Conservation (phyloP, 2,329 filamentous ascomycete genomes). For the Colletotrichum sp. region DNA sequence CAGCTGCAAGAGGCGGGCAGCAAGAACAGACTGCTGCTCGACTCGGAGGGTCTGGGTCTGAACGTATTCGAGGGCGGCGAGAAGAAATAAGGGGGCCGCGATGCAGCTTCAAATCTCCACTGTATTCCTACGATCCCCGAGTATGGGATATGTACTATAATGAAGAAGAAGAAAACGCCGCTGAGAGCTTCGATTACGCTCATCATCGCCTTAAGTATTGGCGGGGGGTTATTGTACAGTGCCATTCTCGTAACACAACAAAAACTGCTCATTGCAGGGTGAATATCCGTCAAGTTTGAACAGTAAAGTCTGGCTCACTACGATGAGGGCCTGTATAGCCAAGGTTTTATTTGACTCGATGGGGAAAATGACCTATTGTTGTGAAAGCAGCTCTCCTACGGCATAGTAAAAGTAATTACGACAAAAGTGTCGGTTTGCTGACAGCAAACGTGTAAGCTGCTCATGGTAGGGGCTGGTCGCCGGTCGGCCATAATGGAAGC, state of each 20-base stretch:
- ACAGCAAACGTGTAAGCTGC: neutral
- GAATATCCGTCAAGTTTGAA: neutral
- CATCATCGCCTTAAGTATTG: neutral
- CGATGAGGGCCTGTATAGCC: neutral
- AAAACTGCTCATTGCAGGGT: neutral
- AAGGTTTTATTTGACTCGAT: neutral
- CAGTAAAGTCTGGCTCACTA: neutral
- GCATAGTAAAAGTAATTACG: neutral
- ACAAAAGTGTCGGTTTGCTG: neutral
- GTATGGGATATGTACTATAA: slow-evolving; percentile 17
- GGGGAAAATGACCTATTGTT: neutral
- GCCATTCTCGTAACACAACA: neutral
- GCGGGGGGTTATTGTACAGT: neutral
- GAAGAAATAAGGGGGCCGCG: slow-evolving; percentile 45
- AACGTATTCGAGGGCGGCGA: slow-evolving; percentile 73
- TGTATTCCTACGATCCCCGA: slow-evolving; percentile 37
- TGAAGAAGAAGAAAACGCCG: slow-evolving; percentile 6
- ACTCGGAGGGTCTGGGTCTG: slow-evolving; percentile 87
- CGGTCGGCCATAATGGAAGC: neutral
- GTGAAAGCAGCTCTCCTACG: neutral
- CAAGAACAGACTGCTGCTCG: slow-evolving; percentile 93
- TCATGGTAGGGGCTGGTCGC: neutral
- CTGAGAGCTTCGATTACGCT: neutral
- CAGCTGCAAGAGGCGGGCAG: slow-evolving; percentile 85
- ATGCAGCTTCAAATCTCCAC: slow-evolving; percentile 46